These are phyloP conservation scores for Craspedostauros australis DNA, from an alignment of 108 stramenopile genomes.

Conservation along the genomic window DNA sequence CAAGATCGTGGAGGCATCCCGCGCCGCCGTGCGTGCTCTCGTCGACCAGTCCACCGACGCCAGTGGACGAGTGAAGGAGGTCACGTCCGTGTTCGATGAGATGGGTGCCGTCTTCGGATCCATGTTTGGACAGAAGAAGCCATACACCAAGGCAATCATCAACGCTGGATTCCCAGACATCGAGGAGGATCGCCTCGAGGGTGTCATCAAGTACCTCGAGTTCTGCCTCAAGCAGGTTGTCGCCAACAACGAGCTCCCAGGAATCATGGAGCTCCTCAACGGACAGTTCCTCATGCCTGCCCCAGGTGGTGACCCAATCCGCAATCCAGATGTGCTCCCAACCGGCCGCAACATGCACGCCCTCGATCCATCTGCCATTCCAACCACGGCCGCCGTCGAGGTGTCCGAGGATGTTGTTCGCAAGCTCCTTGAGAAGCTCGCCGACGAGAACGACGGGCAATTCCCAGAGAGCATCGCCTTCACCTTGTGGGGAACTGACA, in stretches of 20 bases:
- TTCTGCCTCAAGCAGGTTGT: conserved; percentile 96
- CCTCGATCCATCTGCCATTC: conserved; percentile 94
- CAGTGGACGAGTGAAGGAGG: conserved; percentile 92
- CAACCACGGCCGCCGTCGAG: conserved; percentile 91
- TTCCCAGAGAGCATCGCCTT: conserved; percentile 95
- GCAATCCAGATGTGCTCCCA: conserved; percentile 94
- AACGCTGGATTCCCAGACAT: conserved; percentile 84
- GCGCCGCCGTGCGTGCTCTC: conserved; percentile 87
- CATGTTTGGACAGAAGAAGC: conserved; percentile 73
- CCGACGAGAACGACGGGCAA: conserved; percentile 74
- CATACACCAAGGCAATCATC: conserved; percentile 85
- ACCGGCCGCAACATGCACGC: conserved; percentile 96
- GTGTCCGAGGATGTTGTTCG: conserved; percentile 80
- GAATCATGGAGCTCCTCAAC: conserved; percentile 89
- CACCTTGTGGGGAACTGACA: conserved; percentile 97
- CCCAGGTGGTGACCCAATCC: conserved; percentile 96
- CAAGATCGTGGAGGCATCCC: conserved; percentile 75
- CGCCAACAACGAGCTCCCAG: conserved; percentile 94
- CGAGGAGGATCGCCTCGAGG: conserved; percentile 69
- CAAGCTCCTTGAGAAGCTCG: conserved; percentile 88
- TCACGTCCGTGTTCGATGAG: conserved; percentile 83
- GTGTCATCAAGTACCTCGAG: conserved; percentile 88
- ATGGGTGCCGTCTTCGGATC: conserved; percentile 59
- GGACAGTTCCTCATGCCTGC: conserved; percentile 94
- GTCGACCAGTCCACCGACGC: conserved; percentile 86